Evolutionary conservation across 208 protist species (phyloP).

Genomic region (Trypanosoma theileri): DNA sequence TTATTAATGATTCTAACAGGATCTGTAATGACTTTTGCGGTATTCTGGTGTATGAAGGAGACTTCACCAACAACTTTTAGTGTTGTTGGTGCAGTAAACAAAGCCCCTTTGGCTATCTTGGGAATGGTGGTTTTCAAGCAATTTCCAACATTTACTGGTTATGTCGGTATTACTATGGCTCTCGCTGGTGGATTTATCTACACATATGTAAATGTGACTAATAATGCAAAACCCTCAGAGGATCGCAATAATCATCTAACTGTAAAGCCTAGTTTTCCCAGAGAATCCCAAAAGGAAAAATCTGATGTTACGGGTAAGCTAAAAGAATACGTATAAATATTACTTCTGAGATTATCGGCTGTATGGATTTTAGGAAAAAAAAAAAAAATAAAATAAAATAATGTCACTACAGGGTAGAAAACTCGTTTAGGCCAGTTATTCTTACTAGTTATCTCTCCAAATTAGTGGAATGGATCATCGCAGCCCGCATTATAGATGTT

Average conservation of each 20-base stretch:
- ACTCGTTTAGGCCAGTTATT: too few relatives aligned
- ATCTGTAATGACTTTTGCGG: slow-evolving; percentile 79
- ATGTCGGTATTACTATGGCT: slow-evolving; percentile 69
- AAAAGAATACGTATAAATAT: slow-evolving; percentile 6
- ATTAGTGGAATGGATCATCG: too few relatives aligned
- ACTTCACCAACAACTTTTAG: slow-evolving; percentile 92
- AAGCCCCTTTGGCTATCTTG: slow-evolving; percentile 78
- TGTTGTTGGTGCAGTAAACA: slow-evolving; percentile 84
- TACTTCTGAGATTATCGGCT: not conserved
- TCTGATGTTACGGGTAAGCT: not conserved
- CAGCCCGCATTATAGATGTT: too few relatives aligned
- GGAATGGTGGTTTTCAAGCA: slow-evolving; percentile 86
- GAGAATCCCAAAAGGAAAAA: not conserved
- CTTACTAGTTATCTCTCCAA: too few relatives aligned
- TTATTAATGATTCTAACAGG: slow-evolving; percentile 55
- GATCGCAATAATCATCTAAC: not conserved
- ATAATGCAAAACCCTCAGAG: slow-evolving; percentile 17
- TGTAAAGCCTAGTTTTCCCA: not conserved
- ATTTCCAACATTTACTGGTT: slow-evolving; percentile 67
- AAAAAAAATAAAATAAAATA: not conserved
- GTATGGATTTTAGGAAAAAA: not conserved
- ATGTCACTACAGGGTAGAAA: too few relatives aligned
- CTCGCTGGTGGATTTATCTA: slow-evolving; percentile 78
- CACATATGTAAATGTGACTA: slow-evolving; percentile 54
- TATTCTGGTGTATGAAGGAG: slow-evolving; percentile 87